These are phyloP conservation scores for Coniosporium apollinis DNA, from an alignment of 495 filamentous ascomycete species.

Conservation along the genomic window DNA sequence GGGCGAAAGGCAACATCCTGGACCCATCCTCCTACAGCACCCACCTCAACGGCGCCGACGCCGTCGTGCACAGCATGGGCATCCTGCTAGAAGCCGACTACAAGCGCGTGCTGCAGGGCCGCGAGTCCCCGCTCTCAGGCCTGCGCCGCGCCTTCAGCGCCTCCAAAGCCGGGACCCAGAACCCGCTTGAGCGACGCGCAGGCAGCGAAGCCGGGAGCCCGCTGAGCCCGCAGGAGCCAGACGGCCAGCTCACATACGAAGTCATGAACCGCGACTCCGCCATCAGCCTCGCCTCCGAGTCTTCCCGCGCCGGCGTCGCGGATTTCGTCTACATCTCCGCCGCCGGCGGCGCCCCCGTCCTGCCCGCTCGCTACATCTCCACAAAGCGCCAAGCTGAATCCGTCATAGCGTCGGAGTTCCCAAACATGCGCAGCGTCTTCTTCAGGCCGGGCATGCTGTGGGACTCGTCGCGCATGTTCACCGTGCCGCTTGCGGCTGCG, in stretches of 20 bases:
- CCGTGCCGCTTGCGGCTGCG: constrained; percentile 63
- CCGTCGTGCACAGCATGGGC: constrained; percentile 83
- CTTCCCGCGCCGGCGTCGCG: constrained; percentile 41
- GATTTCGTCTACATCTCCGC: constrained; percentile 81
- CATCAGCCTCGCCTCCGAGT: constrained; percentile 72
- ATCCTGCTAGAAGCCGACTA: constrained; percentile 98
- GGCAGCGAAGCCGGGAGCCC: constrained; percentile 35
- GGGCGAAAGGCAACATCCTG: constrained; percentile 77
- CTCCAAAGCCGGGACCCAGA: constrained; percentile 45
- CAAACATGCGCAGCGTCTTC: constrained; percentile 62
- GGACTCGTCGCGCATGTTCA: constrained; percentile 65
- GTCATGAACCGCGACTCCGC: constrained; percentile 89
- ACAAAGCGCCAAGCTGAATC: constrained; percentile 87
- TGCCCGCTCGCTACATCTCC: constrained; percentile 71
- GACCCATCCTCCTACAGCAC: constrained; percentile 59
- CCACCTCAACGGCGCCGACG: constrained; percentile 54
- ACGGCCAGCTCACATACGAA: constrained; percentile 83
- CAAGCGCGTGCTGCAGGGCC: constrained; percentile 74
- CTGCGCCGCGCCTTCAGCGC: constrained; percentile 59
- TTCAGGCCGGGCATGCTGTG: constrained; percentile 79
- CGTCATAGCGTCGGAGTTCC: constrained; percentile 52
- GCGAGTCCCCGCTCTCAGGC: constrained; percentile 57
- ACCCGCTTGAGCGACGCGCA: constrained; percentile 37
- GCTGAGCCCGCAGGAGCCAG: constrained; percentile 43
- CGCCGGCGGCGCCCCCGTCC: constrained; percentile 62